phyloP scores from a whole-genome alignment of 495 filamentous ascomycete species.

The Annulohypoxylon stygium region DNA sequence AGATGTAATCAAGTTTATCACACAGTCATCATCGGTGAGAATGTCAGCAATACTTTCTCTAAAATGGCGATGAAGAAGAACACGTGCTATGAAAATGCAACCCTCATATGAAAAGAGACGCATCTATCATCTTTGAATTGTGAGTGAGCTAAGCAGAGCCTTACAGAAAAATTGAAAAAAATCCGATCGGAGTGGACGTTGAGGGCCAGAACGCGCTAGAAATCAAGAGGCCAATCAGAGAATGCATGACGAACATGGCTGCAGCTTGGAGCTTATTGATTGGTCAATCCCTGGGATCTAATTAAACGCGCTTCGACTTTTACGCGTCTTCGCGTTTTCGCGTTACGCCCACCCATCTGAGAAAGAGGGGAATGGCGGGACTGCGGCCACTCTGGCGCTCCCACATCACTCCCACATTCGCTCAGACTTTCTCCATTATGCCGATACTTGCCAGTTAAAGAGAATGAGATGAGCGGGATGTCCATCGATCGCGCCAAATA shows the following conservation, averaged over 20 bases:
- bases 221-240: conserved; percentile 29
- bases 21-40: conserved; percentile 11
- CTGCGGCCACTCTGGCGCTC: background rate
- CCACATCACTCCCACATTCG: background rate
- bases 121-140: background rate
- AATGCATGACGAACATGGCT: conserved; percentile 34
- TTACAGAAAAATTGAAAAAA: background rate
- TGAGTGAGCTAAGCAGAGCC: conserved; percentile 21
- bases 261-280: conserved; percentile 11
- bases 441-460: conserved; percentile 19
- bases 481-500: conserved; percentile 36
- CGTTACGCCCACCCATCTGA: background rate
- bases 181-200: conserved; percentile 34
- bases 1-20: background rate
- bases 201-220: conserved; percentile 27
- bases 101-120: background rate
- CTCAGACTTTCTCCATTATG: conserved; percentile 16
- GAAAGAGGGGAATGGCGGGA: too few species aligned
- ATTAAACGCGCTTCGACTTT: conserved; percentile 34
- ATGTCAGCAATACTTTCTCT: conserved; percentile 11
- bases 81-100: conserved; percentile 19
- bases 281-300: conserved; percentile 26
- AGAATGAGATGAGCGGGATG: conserved; percentile 26
- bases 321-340: conserved; percentile 40
- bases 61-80: background rate